Base-by-base conservation (phyloP, 2,329 filamentous ascomycete genomes). In the Penicillium sp. region DNA sequence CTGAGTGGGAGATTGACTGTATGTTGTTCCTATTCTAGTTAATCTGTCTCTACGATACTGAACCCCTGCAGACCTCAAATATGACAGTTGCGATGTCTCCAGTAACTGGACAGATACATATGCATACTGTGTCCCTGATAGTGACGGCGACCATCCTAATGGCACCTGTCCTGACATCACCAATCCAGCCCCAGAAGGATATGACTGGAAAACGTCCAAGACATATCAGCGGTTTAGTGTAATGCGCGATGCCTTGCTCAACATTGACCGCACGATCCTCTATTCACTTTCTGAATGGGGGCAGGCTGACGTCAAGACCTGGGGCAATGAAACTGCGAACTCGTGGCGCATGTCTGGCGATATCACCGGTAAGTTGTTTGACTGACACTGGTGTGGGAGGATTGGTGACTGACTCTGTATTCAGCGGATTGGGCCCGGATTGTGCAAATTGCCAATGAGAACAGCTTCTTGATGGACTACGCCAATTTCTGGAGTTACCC, bases 1-100 rank as follows among this genome's bases (percentile, higher is more conserved):
- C 82, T 1, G 74, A 77, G 19, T 87, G 84, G 84, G 83, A 81
- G 3, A 77, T 87, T 55, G 84, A 86, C 65, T 86, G 71, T 73
- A 65, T 19, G 62, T 51, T 33, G 15, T 33, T 33, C 5, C 29
- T 9, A 33, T 21, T 19, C 10, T 3, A 9, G 29, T 10, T 9
- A 21, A 33, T 9, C 23, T 31, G 5, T n/a, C 13, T 13, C 23
- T 3, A 23, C 50, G 17, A 21, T n/a, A 41, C 57, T 56, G 57
- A 50, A 54, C 47, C 6, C 5, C 21, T 23, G 38, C 37, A 78
- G 79, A 84, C 57, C 69, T 84, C 15, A 85, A 85, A 70, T 84
- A 84, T 63, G 84, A 86, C 65, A 85, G 85, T 68, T 86, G 82
- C 69, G 73, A 71, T 38, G 73, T 77, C 9, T 74, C 75, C 23